Base-by-base conservation (phyloP, 2,329 filamentous ascomycete genomes). In the Claviceps pusilla region DNA sequence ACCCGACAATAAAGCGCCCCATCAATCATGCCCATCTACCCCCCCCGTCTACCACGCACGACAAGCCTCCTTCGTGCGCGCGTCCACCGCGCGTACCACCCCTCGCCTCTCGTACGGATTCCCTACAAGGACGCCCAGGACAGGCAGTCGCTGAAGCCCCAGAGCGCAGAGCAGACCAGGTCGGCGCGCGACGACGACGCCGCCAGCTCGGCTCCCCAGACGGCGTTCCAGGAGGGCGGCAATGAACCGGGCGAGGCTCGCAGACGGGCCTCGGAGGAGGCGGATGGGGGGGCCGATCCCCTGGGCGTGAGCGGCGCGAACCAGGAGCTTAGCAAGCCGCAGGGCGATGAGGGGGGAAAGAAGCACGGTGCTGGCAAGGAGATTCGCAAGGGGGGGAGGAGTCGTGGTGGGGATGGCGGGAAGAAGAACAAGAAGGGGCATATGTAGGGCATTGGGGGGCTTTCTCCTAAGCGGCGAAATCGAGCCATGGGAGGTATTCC, bases 201-300 rank as follows among this genome's bases (percentile, higher is more conserved):
- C 12, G 76, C 82, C 2, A n/a, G 7, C 0, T 74, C 76, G 0
- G 71, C 77, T 55, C 65, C 72, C 3, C 74, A 82, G 46, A 76
- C 82, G 0, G 84, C 42, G 1, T 94, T 87, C 68, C 76, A 88
- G 64, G 80, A 82, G 0, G 68, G 74, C 54, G 79, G 79, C 65
- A 90, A 86, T 31, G 71, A 75, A 24, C 88, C 88, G 0, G 83
- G 89, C 64, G 63, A 68, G 28, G 78, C 81, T 68, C 77, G 71
- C 60, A 59, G 68, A 6, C 60, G 67, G 35, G 73, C 73, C 55
- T 42, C 52, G 2, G 11, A 3, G 10, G 50, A 55, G 42, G 28
- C 29, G 4, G 46, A n/a, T 9, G 46, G 7, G 6, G 52, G 52
- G 31, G 59, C 60, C 39, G 63, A 55, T 42, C 48, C 43, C 3